Evolutionary conservation across 78 protist species (phyloP).

Genomic region (Dictyostelium firmibasis): DNA sequence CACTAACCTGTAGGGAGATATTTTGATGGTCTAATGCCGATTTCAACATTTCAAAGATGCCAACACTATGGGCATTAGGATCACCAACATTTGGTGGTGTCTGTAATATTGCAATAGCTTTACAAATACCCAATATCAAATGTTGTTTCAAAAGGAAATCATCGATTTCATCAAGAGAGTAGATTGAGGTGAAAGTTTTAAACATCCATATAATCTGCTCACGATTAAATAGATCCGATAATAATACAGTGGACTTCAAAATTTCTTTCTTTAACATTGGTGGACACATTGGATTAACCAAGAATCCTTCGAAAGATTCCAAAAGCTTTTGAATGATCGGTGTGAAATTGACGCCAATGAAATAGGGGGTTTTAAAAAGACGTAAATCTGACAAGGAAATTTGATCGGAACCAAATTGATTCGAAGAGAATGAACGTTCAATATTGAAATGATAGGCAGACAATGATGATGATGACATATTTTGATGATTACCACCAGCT

Average conservation of each 20-base stretch:
- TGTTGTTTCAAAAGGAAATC: slow-evolving; percentile 64
- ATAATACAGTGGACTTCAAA: background rate
- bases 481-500: background rate
- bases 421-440: slow-evolving; percentile 16
- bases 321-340: slow-evolving; percentile 53
- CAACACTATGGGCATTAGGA: background rate
- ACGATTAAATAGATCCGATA: slow-evolving; percentile 66
- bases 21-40: slow-evolving; percentile 43
- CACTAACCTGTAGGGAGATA: slow-evolving; percentile 44
- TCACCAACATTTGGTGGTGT: background rate
- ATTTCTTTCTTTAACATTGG: slow-evolving; percentile 56
- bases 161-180: slow-evolving; percentile 29
- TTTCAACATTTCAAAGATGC: slow-evolving; percentile 44
- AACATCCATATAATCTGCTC: slow-evolving; percentile 63
- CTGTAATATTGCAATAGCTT: slow-evolving; percentile 22
- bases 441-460: slow-evolving; percentile 66
- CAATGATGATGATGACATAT: background rate
- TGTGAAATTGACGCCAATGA: slow-evolving; percentile 55
- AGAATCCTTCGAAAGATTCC: slow-evolving; percentile 40
- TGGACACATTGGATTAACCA: slow-evolving; percentile 71
- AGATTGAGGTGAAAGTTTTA: background rate
- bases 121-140: slow-evolving; percentile 55
- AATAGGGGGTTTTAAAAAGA: slow-evolving; percentile 19
- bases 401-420: slow-evolving; percentile 16
- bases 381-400: slow-evolving; percentile 31